phyloP scores from a whole-genome alignment of 768 basidiomycete genomes.

The Lactifluus subvellereus region DNA sequence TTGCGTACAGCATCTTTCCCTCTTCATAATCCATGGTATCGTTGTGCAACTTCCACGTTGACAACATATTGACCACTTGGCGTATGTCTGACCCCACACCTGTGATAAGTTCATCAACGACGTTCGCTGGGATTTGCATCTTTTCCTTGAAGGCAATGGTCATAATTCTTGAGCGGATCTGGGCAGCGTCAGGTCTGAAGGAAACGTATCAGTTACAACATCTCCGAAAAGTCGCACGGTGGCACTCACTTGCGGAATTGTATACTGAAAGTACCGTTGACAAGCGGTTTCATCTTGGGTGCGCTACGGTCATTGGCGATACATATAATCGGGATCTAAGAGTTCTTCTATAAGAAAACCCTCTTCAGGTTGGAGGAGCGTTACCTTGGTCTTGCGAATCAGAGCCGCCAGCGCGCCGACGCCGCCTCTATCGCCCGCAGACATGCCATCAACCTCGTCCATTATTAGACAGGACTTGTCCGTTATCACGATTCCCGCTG shows the following conservation, averaged over 20 bases:
- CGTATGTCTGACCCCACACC: slow-evolving; percentile 95
- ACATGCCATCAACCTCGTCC: slow-evolving; percentile 99
- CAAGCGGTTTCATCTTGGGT: slow-evolving; percentile 89
- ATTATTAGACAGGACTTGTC: slow-evolving; percentile 87
- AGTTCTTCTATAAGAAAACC: neutral
- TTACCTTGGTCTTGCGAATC: slow-evolving; percentile 88
- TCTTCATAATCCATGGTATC: slow-evolving; percentile 85
- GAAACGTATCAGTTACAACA: neutral
- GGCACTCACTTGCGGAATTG: slow-evolving; percentile 65
- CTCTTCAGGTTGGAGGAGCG: neutral
- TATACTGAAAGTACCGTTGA: slow-evolving; percentile 64
- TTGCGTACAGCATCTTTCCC: slow-evolving; percentile 80
- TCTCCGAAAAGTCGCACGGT: neutral
- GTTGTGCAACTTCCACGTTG: slow-evolving; percentile 90
- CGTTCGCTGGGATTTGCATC: slow-evolving; percentile 86
- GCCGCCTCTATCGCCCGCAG: slow-evolving; percentile 93
- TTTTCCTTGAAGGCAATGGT: slow-evolving; percentile 90
- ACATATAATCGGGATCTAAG: slow-evolving; percentile 90
- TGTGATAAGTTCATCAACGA: slow-evolving; percentile 83
- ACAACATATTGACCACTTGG: slow-evolving; percentile 96
- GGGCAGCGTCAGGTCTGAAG: slow-evolving; percentile 64
- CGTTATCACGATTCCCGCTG: slow-evolving; percentile 67
- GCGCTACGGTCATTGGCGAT: slow-evolving; percentile 88
- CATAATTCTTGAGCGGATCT: slow-evolving; percentile 82
- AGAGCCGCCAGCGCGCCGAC: slow-evolving; percentile 88